Evolutionary conservation across 192 early-diverging fungal genomes (phyloP).

Genomic region (Coemansia aciculifera): DNA sequence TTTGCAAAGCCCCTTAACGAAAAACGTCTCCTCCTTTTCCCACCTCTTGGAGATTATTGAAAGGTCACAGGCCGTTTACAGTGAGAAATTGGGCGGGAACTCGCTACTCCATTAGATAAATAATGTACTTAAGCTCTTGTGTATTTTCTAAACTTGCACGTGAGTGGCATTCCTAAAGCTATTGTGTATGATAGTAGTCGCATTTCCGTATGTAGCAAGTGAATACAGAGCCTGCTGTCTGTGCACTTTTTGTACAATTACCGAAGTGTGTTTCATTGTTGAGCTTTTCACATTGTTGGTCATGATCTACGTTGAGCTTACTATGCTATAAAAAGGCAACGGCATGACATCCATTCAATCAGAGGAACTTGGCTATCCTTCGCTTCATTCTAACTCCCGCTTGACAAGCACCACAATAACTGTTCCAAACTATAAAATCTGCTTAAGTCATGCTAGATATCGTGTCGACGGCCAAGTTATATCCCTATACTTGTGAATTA

Average conservation of each 20-base stretch:
- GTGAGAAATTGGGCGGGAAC: no score
- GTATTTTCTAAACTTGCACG: background rate
- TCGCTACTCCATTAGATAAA: background rate
- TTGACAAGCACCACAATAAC: no score
- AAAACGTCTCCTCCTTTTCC: no score
- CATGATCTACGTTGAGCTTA: no score
- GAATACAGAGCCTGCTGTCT: no score
- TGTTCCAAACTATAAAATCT: background rate
- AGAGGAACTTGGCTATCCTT: background rate
- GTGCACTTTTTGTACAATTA: background rate
- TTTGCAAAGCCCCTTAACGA: background rate
- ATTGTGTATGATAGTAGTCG: no score
- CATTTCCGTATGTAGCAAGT: no score
- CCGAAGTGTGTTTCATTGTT: no score
- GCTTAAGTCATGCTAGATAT: background rate
- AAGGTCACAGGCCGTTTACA: no score
- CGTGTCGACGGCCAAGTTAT: background rate
- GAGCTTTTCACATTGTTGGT: no score
- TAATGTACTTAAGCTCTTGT: background rate
- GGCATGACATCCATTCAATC: background rate
- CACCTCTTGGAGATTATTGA: no score
- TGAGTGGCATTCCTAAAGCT: background rate
- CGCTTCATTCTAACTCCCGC: background rate
- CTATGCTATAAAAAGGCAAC: background rate
- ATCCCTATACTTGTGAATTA: background rate